phyloP scores from a whole-genome alignment of 768 basidiomycete genomes.

The Cystobasidium onofrii region DNA sequence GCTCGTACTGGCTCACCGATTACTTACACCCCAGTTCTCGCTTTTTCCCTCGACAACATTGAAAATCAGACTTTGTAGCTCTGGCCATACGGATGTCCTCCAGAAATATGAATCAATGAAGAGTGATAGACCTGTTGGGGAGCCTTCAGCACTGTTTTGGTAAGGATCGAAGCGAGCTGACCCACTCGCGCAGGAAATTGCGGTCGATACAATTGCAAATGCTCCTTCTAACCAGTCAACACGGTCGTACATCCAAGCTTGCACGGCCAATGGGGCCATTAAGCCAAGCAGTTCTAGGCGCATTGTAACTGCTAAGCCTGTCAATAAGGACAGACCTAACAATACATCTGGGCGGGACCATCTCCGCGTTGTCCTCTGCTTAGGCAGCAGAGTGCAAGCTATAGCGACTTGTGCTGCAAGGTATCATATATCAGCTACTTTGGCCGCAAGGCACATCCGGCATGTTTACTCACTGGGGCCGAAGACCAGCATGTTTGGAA shows the following conservation, averaged over 20 bases:
- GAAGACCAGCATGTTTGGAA: conserved; percentile 90
- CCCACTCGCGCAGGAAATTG: conserved; percentile 62
- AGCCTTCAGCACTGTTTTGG: not conserved
- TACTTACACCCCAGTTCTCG: conserved; percentile 78
- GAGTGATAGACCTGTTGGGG: conserved; percentile 54
- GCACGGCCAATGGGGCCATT: conserved; percentile 53
- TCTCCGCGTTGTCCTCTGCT: conserved; percentile 47
- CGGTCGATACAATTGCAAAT: conserved; percentile 45
- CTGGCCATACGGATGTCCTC: conserved; percentile 70
- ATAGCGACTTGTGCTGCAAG: conserved; percentile 38
- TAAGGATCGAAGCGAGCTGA: conserved; percentile 60
- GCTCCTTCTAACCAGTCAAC: conserved; percentile 29
- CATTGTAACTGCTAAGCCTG: conserved; percentile 61
- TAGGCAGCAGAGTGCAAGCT: conserved; percentile 39
- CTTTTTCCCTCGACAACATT: conserved; percentile 82
- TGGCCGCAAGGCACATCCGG: not conserved
- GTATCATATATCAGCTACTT: not conserved
- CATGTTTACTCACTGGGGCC: conserved; percentile 55
- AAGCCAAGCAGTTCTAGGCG: conserved; percentile 71
- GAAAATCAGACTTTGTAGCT: conserved; percentile 67
- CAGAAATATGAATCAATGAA: conserved; percentile 80
- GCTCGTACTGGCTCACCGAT: not conserved
- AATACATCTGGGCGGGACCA: conserved; percentile 46
- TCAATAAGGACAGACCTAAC: conserved; percentile 56
- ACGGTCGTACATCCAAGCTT: conserved; percentile 33